phyloP scores from a whole-genome alignment of 257 asterid genomes.

The Knoxia roxburghii region DNA sequence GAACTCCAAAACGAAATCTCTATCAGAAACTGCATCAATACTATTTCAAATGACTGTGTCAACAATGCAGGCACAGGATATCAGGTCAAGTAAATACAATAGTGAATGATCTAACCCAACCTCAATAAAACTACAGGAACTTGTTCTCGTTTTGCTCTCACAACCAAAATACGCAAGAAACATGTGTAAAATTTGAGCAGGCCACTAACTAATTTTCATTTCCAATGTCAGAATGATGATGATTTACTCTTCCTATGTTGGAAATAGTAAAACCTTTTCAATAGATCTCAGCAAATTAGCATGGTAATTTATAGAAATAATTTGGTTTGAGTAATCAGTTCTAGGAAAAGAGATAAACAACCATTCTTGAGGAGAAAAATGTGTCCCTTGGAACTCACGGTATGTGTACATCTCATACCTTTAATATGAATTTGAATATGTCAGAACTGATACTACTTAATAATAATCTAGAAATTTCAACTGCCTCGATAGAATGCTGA shows the following conservation, averaged over 20 bases:
- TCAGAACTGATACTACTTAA: background rate
- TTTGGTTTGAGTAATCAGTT: background rate
- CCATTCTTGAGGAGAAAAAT: background rate
- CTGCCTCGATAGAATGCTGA: background rate
- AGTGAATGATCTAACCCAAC: slow-evolving; percentile 2
- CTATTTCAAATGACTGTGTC: slow-evolving; percentile 50
- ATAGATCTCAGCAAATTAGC: background rate
- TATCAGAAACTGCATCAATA: slow-evolving; percentile 99
- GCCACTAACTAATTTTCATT: background rate
- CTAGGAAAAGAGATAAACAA: background rate
- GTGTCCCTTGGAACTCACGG: background rate
- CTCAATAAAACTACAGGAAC: background rate
- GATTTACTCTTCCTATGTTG: background rate
- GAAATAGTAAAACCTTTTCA: background rate
- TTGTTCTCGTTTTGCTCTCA: background rate
- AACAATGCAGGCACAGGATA: slow-evolving; percentile 18
- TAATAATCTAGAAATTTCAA: background rate
- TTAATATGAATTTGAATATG: background rate
- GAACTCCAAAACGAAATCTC: slow-evolving; percentile 92
- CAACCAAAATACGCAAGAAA: background rate
- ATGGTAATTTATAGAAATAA: background rate
- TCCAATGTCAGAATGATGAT: background rate
- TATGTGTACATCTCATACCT: background rate
- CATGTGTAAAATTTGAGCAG: background rate
- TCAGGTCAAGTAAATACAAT: background rate